phyloP scores from a whole-genome alignment of 176 grass and related monocot species.

The Bothriochloa decipiens region DNA sequence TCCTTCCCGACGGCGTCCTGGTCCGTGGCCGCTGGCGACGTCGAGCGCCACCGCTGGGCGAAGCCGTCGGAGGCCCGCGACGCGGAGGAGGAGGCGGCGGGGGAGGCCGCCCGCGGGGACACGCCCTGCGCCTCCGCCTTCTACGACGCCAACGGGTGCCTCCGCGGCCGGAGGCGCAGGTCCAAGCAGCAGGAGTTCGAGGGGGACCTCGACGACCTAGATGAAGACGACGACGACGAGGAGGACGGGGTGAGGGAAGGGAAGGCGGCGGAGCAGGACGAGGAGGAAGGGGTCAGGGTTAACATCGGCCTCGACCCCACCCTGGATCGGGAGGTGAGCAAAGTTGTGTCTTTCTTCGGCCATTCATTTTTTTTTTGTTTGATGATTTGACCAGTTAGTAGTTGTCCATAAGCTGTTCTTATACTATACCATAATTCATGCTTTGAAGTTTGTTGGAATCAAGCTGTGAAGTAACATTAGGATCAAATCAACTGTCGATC shows the following conservation, averaged over 20 bases:
- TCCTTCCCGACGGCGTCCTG: constrained; percentile 76
- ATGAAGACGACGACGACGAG: constrained; percentile 39
- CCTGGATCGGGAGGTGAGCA: constrained; percentile 82
- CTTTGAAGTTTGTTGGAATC: not conserved
- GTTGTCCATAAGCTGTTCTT: not conserved
- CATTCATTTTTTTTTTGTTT: constrained; percentile 14
- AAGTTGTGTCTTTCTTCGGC: not conserved
- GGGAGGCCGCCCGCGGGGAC: constrained; percentile 52
- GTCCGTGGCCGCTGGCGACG: constrained; percentile 79
- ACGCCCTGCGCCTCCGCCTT: constrained; percentile 79
- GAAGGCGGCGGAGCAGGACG: constrained; percentile 39
- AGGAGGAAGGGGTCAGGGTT: constrained; percentile 76
- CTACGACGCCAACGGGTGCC: constrained; percentile 69
- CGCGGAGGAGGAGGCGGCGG: constrained; percentile 51
- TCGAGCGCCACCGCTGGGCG: constrained; percentile 82
- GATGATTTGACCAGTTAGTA: not conserved
- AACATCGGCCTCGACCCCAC: constrained; percentile 91
- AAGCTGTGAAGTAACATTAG: constrained; percentile 7
- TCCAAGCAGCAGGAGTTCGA: constrained; percentile 49
- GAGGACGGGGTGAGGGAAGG: constrained; percentile 20
- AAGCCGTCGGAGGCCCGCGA: constrained; percentile 61
- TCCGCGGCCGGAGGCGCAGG: constrained; percentile 56
- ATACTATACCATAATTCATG: not conserved
- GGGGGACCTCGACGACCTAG: constrained; percentile 47
- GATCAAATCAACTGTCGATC: not conserved